A percentile compares a stretch with the other conserved stretches of the same genome.
Evolutionary conservation across 352 stramenopile genomes (phyloP).

Genomic region (Pythium aristosporum): DNA sequence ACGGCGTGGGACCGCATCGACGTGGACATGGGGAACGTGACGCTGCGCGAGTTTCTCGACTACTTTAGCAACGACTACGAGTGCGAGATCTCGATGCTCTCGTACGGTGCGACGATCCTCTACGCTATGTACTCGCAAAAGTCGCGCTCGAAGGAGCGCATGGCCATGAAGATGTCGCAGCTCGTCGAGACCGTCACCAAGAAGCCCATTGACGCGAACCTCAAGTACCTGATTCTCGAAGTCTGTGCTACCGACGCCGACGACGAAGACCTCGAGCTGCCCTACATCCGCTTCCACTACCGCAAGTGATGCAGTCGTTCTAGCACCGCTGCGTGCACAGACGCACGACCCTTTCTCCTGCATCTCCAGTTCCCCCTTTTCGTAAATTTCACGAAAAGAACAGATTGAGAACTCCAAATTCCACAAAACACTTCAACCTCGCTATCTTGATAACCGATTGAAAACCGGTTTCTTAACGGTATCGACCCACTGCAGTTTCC

Average conservation of each 20-base stretch:
- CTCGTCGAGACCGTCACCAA: conserved; percentile 96
- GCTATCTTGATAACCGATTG: neutral
- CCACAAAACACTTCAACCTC: conserved; percentile 1
- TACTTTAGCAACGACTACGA: conserved; percentile 96
- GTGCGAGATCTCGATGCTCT: conserved; percentile 98
- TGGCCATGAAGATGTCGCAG: conserved; percentile 96
- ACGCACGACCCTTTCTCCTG: neutral
- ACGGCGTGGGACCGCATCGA: conserved; percentile 98
- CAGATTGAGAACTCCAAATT: neutral
- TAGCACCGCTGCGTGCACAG: neutral
- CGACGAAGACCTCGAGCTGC: conserved; percentile 95
- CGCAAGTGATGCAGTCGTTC: conserved; percentile 27
- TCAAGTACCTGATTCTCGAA: conserved; percentile 97
- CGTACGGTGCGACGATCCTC: conserved; percentile 92
- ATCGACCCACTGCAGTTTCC: neutral
- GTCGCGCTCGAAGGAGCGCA: conserved; percentile 90
- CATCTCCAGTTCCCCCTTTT: conserved; percentile 1
- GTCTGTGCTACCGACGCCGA: conserved; percentile 96
- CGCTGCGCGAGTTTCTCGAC: conserved; percentile 94
- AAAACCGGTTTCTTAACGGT: neutral
- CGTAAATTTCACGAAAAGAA: neutral
- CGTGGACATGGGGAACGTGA: conserved; percentile 94
- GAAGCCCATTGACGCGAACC: conserved; percentile 92
- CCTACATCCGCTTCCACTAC: conserved; percentile 92
- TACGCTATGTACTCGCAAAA: conserved; percentile 90